Evolutionary conservation across 2,329 filamentous ascomycete species (phyloP).

Genomic region (Epichloe brachyelytri): DNA sequence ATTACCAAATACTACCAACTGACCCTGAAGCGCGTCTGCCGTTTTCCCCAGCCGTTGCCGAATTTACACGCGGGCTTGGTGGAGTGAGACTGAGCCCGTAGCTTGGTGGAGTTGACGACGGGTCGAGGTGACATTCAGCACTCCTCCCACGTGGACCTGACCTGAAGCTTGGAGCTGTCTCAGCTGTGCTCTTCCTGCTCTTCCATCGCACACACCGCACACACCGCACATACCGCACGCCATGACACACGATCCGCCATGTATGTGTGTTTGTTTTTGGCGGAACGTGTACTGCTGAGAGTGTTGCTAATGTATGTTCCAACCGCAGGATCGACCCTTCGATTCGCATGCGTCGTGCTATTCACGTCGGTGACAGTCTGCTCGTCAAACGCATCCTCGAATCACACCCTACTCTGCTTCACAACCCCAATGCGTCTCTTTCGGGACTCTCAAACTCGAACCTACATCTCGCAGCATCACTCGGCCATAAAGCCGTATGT

Average conservation of each 20-base stretch:
- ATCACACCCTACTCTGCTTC: slow-evolving; percentile 56
- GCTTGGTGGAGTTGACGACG: too few species aligned
- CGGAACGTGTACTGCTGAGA: background rate
- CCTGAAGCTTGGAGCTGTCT: background rate
- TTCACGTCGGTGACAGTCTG: slow-evolving; percentile 57
- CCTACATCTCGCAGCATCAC: slow-evolving; percentile 64
- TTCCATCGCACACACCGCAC: too few species aligned
- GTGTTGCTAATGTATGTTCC: background rate
- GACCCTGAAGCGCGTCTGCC: too few species aligned
- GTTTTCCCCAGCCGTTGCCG: too few species aligned
- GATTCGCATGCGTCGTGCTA: slow-evolving; percentile 68
- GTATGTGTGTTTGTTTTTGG: slow-evolving; percentile 1
- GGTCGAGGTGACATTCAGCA: too few species aligned
- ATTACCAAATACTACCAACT: too few species aligned
- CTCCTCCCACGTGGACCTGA: background rate
- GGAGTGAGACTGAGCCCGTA: too few species aligned
- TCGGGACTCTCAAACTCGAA: slow-evolving; percentile 65
- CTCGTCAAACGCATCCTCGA: slow-evolving; percentile 67
- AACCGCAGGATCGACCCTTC: slow-evolving; percentile 59
- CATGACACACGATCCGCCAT: slow-evolving; percentile 10
- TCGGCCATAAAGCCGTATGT: slow-evolving; percentile 58
- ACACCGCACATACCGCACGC: background rate
- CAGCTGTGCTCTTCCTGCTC: background rate
- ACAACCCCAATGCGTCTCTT: slow-evolving; percentile 65
- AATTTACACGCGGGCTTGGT: too few species aligned